Evolutionary conservation across 179 eudicot genomes (phyloP), one percentile per base, ranked within the genome.

Genomic region (Silene coronaria): DNA sequence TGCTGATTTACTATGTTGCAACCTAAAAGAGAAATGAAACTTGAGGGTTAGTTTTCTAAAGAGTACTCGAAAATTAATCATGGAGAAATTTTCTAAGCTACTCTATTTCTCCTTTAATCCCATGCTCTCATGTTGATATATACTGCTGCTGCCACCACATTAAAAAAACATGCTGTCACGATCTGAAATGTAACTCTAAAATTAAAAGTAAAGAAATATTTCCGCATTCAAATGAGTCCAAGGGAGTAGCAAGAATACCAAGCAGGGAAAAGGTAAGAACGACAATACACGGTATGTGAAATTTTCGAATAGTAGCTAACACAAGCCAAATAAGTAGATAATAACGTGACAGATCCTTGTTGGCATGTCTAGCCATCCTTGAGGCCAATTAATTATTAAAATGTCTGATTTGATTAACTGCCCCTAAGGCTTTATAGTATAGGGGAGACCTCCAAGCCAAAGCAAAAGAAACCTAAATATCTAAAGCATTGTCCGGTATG

Each of bases 1-100:
- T 80, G 82, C 32, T 58, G 76, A 59, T 64, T 75, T 80, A 76
- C 64, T 67, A 80, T 71, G 62, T 68, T 77, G 67, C 73, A 83
- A 78, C 82, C 92, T 87, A 71, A 55, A 82, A 24, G 45, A 82
- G 71, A 63, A 69, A 70, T 67, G 67, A 22, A 42, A 24, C 70
- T 26, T 74, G 53, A 79, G 72, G 48, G 17, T 53, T n/a, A 11
- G 26, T 19, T 42, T 32, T 19, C 55, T 74, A 26, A 22, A 21
- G 69, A 72, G 11, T 27, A 26, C 64, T 55, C 27, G 28, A 12
- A 71, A 3, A 30, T 53, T 30, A 55, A 7, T 45, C 17, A 45
- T 19, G 24, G 74, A 27, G 16, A 51, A 71, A 45, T 51, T 53
- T 71, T 24, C 42, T 8, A 71, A 5, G 63, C 74, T 53, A 53